Evolutionary conservation across 306 rosid genomes (phyloP).

Genomic region (Prunus padus): DNA sequence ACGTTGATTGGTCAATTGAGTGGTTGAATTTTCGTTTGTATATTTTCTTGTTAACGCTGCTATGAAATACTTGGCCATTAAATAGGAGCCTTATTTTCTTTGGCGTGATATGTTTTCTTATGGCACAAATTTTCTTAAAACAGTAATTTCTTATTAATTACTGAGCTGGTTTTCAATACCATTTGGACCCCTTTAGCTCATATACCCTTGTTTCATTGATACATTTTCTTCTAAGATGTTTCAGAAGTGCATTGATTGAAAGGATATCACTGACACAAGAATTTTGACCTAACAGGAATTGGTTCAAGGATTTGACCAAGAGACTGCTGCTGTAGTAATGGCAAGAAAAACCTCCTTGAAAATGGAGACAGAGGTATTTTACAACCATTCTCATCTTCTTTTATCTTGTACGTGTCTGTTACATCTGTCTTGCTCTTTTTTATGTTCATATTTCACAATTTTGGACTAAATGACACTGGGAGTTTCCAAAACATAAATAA

Average conservation of each 20-base stretch:
- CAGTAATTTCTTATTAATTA: neutral
- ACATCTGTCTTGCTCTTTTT: neutral
- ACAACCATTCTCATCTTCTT: constrained; percentile 10
- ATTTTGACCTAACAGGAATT: constrained; percentile 59
- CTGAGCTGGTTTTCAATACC: neutral
- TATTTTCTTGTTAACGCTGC: neutral
- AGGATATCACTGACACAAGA: constrained; percentile 22
- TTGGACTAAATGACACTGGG: neutral
- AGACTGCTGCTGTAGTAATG: constrained; percentile 96
- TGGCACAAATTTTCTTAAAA: too few relatives aligned
- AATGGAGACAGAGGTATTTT: constrained; percentile 89
- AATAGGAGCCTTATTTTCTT: neutral
- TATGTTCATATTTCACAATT: neutral
- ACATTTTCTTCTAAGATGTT: too few relatives aligned
- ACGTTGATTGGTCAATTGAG: neutral
- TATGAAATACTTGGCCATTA: constrained; percentile 2
- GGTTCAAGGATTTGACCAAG: constrained; percentile 97
- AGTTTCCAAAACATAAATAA: neutral
- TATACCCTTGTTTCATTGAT: neutral
- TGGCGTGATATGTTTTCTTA: neutral
- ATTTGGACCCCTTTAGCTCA: neutral
- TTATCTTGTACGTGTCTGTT: neutral
- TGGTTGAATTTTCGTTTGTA: neutral
- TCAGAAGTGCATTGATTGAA: neutral
- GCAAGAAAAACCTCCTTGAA: constrained; percentile 84